Conservation (phyloP, 805 yeast species). For the Suhomyces prunicola region DNA sequence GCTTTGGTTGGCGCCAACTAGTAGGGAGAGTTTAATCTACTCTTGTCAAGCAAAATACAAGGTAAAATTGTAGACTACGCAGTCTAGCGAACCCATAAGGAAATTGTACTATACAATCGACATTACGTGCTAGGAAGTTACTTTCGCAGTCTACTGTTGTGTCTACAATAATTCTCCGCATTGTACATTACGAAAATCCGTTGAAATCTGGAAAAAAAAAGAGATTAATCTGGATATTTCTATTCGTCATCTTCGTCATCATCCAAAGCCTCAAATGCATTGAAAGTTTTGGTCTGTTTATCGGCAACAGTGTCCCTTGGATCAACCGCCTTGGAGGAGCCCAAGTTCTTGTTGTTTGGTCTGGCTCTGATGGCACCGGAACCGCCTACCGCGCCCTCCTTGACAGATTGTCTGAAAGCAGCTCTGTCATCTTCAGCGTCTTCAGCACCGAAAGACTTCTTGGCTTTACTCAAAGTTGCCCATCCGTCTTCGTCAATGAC, state of each 20-base stretch:
- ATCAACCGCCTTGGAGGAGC: conserved; percentile 71
- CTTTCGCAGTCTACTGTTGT: background rate
- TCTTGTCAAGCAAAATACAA: too few relatives aligned
- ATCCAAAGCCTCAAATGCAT: conserved; percentile 78
- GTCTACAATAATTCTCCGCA: background rate
- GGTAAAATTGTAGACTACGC: background rate
- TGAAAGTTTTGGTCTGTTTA: conserved; percentile 62
- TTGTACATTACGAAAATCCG: background rate
- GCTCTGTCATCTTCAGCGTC: conserved; percentile 46
- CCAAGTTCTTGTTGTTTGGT: conserved; percentile 72
- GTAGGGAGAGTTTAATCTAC: too few relatives aligned
- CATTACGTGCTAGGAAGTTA: too few relatives aligned
- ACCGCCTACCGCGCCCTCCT: conserved; percentile 30
- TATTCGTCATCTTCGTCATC: conserved; percentile 42
- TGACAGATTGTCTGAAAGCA: conserved; percentile 43
- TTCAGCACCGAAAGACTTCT: conserved; percentile 48
- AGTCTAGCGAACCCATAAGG: background rate
- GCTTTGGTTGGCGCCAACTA: too few relatives aligned
- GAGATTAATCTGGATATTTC: conserved; percentile 1
- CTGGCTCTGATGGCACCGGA: conserved; percentile 47
- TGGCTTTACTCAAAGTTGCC: conserved; percentile 57
- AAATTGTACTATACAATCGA: too few relatives aligned
- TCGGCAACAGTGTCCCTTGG: conserved; percentile 69
- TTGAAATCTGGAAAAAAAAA: background rate
- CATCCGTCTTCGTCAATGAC: conserved; percentile 76